A percentile compares a stretch with the other conserved stretches of the same genome.
phyloP scores from a whole-genome alignment of 164 flowering plant genomes.

The Magnolia kwangsiensis region DNA sequence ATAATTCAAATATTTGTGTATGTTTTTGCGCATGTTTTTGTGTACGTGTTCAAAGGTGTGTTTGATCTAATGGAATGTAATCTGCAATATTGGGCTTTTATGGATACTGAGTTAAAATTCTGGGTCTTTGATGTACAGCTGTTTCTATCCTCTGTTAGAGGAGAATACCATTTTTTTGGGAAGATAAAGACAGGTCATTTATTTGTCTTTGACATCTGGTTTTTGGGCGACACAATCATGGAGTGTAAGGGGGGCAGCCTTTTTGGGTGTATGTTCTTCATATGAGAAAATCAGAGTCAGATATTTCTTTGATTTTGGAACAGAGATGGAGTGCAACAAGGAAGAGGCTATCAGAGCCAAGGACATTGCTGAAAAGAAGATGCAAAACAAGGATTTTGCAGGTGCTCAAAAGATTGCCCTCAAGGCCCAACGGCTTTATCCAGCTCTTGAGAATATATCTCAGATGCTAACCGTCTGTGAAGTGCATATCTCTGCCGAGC shows the following conservation, averaged over 20 bases:
- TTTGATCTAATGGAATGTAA: background rate
- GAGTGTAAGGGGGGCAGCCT: background rate
- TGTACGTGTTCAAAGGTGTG: background rate
- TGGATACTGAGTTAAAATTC: background rate
- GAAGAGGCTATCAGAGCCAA: conserved; percentile 82
- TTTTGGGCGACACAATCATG: background rate
- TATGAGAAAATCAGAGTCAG: conserved; percentile 6
- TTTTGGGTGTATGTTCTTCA: background rate
- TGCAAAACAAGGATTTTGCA: conserved; percentile 57
- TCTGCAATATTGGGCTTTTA: background rate
- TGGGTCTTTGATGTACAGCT: background rate
- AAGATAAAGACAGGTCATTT: background rate
- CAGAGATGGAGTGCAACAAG: conserved; percentile 79
- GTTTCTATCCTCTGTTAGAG: background rate
- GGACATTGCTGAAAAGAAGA: conserved; percentile 60
- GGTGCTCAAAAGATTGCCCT: conserved; percentile 56
- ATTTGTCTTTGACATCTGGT: background rate
- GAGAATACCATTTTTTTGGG: background rate
- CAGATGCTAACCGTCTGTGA: conserved; percentile 74
- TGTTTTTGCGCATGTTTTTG: background rate
- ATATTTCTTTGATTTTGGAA: conserved; percentile 1
- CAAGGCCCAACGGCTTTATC: conserved; percentile 63
- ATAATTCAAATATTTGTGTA: background rate
- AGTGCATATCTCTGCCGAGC: conserved; percentile 69
- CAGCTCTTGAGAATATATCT: conserved; percentile 53